Evolutionary conservation across 768 basidiomycete species (phyloP).

Genomic region (Rhodotorula taiwanensis): DNA sequence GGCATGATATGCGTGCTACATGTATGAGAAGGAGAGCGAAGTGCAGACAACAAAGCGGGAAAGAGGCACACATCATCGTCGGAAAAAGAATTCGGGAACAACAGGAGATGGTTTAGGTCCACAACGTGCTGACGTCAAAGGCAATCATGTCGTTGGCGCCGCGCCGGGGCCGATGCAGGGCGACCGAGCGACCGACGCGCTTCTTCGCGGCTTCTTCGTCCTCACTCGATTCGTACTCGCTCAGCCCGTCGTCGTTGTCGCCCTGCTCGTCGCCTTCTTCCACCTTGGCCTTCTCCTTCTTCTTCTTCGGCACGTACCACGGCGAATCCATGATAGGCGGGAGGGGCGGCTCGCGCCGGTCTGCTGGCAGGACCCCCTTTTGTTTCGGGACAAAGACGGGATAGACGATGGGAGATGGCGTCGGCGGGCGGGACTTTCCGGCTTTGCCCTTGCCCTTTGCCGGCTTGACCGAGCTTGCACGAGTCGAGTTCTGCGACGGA

Average conservation of each 20-base stretch:
- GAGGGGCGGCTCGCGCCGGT: constrained; percentile 4
- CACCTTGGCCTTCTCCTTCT: not conserved
- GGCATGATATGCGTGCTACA: not conserved
- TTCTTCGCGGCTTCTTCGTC: constrained; percentile 1
- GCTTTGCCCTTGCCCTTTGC: not conserved
- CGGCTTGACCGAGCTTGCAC: no score
- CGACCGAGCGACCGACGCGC: not conserved
- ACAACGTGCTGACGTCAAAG: not conserved
- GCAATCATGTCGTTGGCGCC: not conserved
- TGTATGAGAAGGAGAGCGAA: not conserved
- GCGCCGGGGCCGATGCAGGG: not conserved
- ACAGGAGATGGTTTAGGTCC: not conserved
- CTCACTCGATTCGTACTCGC: constrained; percentile 4
- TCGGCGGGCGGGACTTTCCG: not conserved
- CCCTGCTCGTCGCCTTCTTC: constrained; percentile 2
- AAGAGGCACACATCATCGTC: no score
- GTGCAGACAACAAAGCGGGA: not conserved
- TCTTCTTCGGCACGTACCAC: constrained; percentile 24
- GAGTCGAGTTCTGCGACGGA: not conserved
- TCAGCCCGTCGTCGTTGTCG: constrained; percentile 6
- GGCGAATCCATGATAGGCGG: constrained; percentile 21
- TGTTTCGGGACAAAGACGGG: constrained; percentile 4
- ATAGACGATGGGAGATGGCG: not conserved
- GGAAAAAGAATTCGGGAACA: not conserved
- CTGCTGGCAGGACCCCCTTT: constrained; percentile 4